These are phyloP conservation scores for Serpula lacrymans DNA, from an alignment of 768 basidiomycete species.

Conservation along the genomic window DNA sequence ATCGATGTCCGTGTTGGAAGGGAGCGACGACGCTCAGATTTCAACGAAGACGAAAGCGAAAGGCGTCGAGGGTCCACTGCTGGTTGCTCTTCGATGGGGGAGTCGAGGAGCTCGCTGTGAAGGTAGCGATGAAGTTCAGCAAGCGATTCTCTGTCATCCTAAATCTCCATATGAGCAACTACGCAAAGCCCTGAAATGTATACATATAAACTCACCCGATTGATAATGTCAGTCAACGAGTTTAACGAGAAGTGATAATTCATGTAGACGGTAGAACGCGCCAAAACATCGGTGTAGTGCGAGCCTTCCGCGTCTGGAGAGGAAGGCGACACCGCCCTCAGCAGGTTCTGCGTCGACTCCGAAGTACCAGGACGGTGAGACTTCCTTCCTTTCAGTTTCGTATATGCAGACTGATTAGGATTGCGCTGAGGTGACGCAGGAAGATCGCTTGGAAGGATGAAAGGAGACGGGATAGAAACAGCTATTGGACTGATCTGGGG, in stretches of 20 bases:
- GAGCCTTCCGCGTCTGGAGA: conserved; percentile 1
- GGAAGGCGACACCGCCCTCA: conserved; percentile 24
- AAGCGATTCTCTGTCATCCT: conserved; percentile 78
- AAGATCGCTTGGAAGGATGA: conserved; percentile 16
- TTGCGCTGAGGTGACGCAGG: conserved; percentile 31
- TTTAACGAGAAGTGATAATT: conserved; percentile 81
- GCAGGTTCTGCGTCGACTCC: conserved; percentile 55
- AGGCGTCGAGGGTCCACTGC: conserved; percentile 18
- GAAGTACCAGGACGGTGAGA: conserved; percentile 53
- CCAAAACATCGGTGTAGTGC: conserved; percentile 18
- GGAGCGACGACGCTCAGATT: conserved; percentile 66
- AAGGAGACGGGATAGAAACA: conserved; percentile 10
- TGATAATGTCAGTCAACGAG: conserved; percentile 77
- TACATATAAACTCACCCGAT: conserved; percentile 52
- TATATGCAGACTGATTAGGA: conserved; percentile 49
- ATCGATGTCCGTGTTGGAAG: conserved; percentile 64
- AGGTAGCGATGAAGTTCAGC: conserved; percentile 73
- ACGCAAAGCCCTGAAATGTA: background rate
- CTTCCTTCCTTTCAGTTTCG: conserved; percentile 40
- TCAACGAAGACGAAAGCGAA: conserved; percentile 38
- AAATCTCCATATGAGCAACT: conserved; percentile 9
- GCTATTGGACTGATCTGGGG: conserved; percentile 4
- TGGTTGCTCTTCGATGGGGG: conserved; percentile 16
- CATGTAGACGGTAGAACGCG: conserved; percentile 54
- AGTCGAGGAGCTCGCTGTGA: conserved; percentile 27